Evolutionary conservation across 2,329 filamentous ascomycete species (phyloP).

Genomic region (Neurospora sp.): DNA sequence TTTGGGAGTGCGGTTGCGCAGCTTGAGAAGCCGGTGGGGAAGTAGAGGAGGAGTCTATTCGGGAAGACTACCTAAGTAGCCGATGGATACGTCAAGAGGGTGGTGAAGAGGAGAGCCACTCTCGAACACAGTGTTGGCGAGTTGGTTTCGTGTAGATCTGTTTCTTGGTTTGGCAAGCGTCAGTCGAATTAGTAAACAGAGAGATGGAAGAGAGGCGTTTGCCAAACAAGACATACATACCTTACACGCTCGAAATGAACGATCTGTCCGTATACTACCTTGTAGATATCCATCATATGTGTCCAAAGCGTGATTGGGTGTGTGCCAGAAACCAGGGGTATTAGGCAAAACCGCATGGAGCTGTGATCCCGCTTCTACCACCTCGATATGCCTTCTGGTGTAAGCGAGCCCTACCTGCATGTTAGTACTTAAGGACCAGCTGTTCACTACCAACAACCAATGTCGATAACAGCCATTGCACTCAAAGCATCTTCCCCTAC

Average conservation of each 20-base stretch:
- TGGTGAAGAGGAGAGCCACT: no score
- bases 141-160: neutral
- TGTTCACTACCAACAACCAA: neutral
- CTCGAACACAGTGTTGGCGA: neutral
- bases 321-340: neutral
- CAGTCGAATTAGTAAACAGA: neutral
- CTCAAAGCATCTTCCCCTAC: neutral
- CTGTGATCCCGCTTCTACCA: neutral
- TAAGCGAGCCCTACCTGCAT: neutral
- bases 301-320: neutral
- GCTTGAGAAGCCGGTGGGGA: no score
- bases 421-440: neutral
- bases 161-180: neutral
- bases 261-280: neutral
- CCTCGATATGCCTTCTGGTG: neutral
- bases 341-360: neutral
- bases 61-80: no score
- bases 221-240: no score
- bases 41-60: no score
- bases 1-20: constrained; percentile 15
- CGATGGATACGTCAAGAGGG: no score
- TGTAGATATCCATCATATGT: neutral
- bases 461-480: neutral
- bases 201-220: neutral
- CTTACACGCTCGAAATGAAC: neutral